These are phyloP conservation scores for Canavalia ensiformis DNA, from an alignment of 306 rosid genomes.

Conservation along the genomic window DNA sequence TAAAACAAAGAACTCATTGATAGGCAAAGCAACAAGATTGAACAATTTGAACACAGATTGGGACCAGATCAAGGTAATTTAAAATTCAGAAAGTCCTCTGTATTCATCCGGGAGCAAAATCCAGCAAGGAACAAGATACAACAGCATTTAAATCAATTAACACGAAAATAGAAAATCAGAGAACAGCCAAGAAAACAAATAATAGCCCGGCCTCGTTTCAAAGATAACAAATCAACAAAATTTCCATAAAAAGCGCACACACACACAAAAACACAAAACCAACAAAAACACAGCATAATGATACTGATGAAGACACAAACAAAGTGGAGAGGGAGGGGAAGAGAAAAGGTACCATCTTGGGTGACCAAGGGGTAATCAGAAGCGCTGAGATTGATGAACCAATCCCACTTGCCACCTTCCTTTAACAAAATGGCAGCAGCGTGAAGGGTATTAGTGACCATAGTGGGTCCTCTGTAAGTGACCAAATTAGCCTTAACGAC, in stretches of 20 bases:
- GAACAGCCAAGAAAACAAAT: background rate
- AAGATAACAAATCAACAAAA: slow-evolving; percentile 3
- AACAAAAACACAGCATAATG: slow-evolving; percentile 29
- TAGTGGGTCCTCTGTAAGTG: slow-evolving; percentile 64
- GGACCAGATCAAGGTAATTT: slow-evolving; percentile 37
- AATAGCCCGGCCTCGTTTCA: background rate
- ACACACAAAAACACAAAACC: background rate
- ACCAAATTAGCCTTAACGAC: slow-evolving; percentile 63
- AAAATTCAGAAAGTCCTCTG: background rate
- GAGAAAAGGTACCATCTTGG: slow-evolving; percentile 53
- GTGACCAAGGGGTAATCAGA: slow-evolving; percentile 65
- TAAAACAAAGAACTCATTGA: slow-evolving; percentile 27
- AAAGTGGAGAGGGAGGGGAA: background rate
- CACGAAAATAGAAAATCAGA: background rate
- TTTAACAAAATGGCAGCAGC: slow-evolving; percentile 61
- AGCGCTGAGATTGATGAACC: slow-evolving; percentile 66
- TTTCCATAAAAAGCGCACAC: slow-evolving; percentile 24
- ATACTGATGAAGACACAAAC: slow-evolving; percentile 33
- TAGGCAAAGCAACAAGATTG: slow-evolving; percentile 14
- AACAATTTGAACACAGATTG: slow-evolving; percentile 34
- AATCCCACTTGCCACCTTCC: slow-evolving; percentile 61
- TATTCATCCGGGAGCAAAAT: slow-evolving; percentile 37
- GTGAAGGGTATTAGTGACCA: slow-evolving; percentile 64
- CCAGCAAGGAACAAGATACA: slow-evolving; percentile 30
- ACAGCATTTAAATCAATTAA: slow-evolving; percentile 12